Base-by-base conservation (phyloP, 768 basidiomycete species). In the Leucocoprinus sp. region DNA sequence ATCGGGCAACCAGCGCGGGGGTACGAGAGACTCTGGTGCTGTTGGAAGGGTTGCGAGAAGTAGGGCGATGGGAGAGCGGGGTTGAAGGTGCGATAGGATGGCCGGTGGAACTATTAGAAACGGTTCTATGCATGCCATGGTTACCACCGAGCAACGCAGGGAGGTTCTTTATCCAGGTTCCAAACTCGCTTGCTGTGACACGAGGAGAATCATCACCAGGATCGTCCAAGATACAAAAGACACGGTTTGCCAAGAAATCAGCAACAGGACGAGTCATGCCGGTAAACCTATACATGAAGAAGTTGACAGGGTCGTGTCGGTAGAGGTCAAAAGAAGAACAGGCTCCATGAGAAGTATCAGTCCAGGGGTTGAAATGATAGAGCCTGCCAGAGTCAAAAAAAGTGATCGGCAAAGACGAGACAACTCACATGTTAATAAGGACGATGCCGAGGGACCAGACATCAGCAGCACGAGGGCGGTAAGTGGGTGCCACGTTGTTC, bases 361-460 rank as follows among this genome's bases (percentile, higher is more conserved):
- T 88, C 96, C 96, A 99, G 21, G 95, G 95, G 64, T 97, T 97
- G 67, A 76, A 88, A 65, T 99, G 96, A 67, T 97, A 99, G 61
- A 98, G 72, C 88, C 88, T 89, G n/a, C n/a, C n/a, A n/a, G n/a
- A n/a, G n/a, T 55, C 39, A 41, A 26, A 19, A 42, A 37, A 14
- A 49, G 41, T 47, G 39, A 52, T 15, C 37, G 46, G 48, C 33
- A 40, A 37, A 37, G 26, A 42, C 36, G 45, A 42, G 34, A 41
- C 42, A 47, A 71, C 81, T 27, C 55, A 88, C 90, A 98, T 93
- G 64, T 99, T 99, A 75, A 99, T 90, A 56, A 99, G 80, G 53
- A 99, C 96, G 61, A 99, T 96, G 51, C 95, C 95, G 55, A 99
- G 75, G 19, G 95, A 97, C 95, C 92, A 99, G 43, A 99, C 92